A percentile compares a stretch with the other conserved stretches of the same genome.
Conservation (phyloP, 1,284 basidiomycete species). For the Polyporus tsugae region DNA sequence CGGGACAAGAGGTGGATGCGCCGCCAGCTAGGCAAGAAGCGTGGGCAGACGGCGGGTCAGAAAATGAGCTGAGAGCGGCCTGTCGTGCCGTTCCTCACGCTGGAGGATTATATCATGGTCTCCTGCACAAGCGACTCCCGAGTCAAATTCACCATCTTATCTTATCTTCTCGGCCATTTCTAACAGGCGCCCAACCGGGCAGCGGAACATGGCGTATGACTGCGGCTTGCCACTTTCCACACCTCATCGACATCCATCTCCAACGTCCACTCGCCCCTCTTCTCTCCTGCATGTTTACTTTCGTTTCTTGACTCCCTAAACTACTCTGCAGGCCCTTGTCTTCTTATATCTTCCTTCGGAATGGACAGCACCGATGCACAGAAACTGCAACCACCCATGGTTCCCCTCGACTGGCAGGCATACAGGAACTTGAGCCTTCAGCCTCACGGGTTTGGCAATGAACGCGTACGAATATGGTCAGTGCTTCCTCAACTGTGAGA, state of each 20-base stretch:
- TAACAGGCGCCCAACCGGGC: neutral
- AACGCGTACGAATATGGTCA: conserved; percentile 66
- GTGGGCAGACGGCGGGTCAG: no score
- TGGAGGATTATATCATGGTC: no score
- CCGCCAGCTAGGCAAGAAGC: neutral
- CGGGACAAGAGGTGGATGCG: neutral
- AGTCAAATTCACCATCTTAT: conserved; percentile 18
- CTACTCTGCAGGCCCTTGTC: neutral
- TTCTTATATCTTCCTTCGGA: neutral
- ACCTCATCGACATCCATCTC: neutral
- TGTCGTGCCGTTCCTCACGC: no score
- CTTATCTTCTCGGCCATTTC: conserved; percentile 4
- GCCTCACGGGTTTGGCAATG: conserved; percentile 69
- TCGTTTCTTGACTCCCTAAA: neutral
- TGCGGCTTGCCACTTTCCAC: neutral
- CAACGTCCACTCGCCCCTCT: neutral
- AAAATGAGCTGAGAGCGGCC: no score
- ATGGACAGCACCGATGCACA: neutral
- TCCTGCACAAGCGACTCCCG: neutral
- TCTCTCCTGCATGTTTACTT: conserved; percentile 7
- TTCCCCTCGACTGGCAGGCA: conserved; percentile 53
- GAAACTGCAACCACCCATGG: neutral
- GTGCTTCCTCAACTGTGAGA: conserved; percentile 30
- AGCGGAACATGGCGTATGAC: neutral
- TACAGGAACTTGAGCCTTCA: conserved; percentile 58